Evolutionary conservation across 2,329 filamentous ascomycete species (phyloP).

Genomic region (Fusarium marasasianum): DNA sequence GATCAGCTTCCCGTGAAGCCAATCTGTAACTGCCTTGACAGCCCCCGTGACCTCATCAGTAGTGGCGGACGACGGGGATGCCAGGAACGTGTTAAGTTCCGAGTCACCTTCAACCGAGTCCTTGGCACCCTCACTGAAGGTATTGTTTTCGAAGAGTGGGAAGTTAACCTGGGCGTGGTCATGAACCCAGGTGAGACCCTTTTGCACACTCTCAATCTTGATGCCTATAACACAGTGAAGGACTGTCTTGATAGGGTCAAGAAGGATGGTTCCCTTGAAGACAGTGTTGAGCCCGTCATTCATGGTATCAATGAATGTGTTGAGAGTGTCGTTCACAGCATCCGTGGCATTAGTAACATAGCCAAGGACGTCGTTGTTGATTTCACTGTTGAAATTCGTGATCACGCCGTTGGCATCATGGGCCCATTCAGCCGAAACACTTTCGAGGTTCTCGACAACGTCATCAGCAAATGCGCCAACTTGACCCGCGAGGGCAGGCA

Average conservation of each 20-base stretch:
- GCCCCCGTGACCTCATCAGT: constrained; percentile 84
- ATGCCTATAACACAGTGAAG: constrained; percentile 87
- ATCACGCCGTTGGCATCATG: constrained; percentile 79
- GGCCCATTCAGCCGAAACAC: constrained; percentile 81
- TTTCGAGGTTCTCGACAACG: constrained; percentile 76
- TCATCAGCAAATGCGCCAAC: constrained; percentile 83
- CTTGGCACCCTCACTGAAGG: constrained; percentile 82
- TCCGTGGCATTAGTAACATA: constrained; percentile 87
- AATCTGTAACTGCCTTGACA: constrained; percentile 73
- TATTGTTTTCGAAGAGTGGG: constrained; percentile 79
- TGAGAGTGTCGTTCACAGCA: constrained; percentile 87
- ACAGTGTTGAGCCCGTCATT: constrained; percentile 75
- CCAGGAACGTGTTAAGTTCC: constrained; percentile 75
- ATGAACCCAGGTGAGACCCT: constrained; percentile 92
- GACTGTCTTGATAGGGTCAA: constrained; percentile 80
- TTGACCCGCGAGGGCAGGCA: constrained; percentile 77
- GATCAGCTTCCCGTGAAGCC: constrained; percentile 73
- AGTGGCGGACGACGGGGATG: constrained; percentile 76
- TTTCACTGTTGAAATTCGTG: constrained; percentile 72
- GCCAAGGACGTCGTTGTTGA: constrained; percentile 86
- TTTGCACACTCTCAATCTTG: constrained; percentile 85
- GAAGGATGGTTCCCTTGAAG: constrained; percentile 84
- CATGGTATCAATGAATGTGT: constrained; percentile 82
- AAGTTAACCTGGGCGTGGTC: constrained; percentile 86
- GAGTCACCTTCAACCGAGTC: constrained; percentile 67